Base-by-base conservation (phyloP, 1,284 basidiomycete species). In the Cryptococcus maquisensis region DNA sequence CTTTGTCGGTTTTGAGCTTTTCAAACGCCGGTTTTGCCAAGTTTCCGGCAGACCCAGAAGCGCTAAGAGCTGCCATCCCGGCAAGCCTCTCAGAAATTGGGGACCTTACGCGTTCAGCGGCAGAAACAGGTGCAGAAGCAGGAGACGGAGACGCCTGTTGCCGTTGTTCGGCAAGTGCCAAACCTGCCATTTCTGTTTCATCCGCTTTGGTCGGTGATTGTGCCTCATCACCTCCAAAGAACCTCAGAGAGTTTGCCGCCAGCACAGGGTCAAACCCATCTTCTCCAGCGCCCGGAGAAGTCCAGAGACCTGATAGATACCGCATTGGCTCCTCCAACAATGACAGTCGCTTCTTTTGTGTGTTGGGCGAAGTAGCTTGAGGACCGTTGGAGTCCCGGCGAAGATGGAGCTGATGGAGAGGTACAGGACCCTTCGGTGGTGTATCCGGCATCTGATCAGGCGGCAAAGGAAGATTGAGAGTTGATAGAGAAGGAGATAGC, bases 381-480 rank as follows among this genome's bases (percentile, higher is more conserved):
- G 28, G 28, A 32, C 28, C 28, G 2, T 10, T 10, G 10, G 28
- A 32, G 28, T 32, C 28, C 10, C 10, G 28, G 28, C 28, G 28
- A 10, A 32, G 28, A 32, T 6, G 10, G 28, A 32, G 28, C 28
- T 32, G 28, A 2, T 32, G 28, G 6, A 56, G 46, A 9, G 20
- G 36, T 23, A 35, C 13, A 2, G 43, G 49, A 1, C 21, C 24
- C 13, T 56, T 59, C 4, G 57, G 59, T 0, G 65, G 65, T 5
- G 61, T 58, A 28, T 68, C 66, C 9, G 68, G 67, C 52, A 72
- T 64, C 54, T 68, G 63, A 49, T 69, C 66, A 2, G 70, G 70
- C 8, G 68, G 66, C 5, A 69, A 59, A 24, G 70, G 70, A 12
- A 72, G 63, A 40, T 63, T 60, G 43, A 66, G 44, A 1, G 41